These are phyloP conservation scores for Middelhovenomyces tepae DNA, from an alignment of 805 yeast genomes.

Conservation along the genomic window DNA sequence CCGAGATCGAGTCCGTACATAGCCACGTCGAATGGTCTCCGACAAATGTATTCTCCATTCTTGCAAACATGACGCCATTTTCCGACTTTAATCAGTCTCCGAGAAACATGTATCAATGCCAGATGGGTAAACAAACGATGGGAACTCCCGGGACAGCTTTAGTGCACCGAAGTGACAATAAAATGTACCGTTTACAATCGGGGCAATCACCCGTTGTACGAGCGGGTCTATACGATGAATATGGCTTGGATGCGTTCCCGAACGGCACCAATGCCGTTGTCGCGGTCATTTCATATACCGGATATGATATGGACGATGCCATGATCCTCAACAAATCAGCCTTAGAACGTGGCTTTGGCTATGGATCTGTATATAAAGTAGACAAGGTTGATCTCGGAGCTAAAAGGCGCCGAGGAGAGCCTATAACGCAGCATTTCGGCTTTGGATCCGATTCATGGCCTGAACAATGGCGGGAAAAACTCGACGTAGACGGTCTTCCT, in stretches of 20 bases:
- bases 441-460: slow-evolving; percentile 94
- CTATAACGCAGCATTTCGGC: slow-evolving; percentile 88
- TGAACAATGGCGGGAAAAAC: slow-evolving; percentile 73
- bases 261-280: slow-evolving; percentile 98
- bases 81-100: slow-evolving; percentile 99
- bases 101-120: slow-evolving; percentile 99
- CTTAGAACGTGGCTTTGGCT: slow-evolving; percentile 95
- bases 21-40: slow-evolving; percentile 93
- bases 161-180: slow-evolving; percentile 87
- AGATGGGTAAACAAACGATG: slow-evolving; percentile 99
- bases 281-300: slow-evolving; percentile 97
- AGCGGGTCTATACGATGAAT: slow-evolving; percentile 87
- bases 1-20: slow-evolving; percentile 76
- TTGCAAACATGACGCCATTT: slow-evolving; percentile 96
- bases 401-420: slow-evolving; percentile 84
- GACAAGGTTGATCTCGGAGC: slow-evolving; percentile 79
- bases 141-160: slow-evolving; percentile 99
- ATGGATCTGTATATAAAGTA: slow-evolving; percentile 92
- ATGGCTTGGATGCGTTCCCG: slow-evolving; percentile 97
- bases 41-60: slow-evolving; percentile 85
- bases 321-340: slow-evolving; percentile 97
- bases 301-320: slow-evolving; percentile 99
- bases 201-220: slow-evolving; percentile 98
- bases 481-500: slow-evolving; percentile 92
- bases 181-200: slow-evolving; percentile 80